These are phyloP conservation scores for Sarocladium strictum DNA, from an alignment of 2,329 filamentous ascomycete genomes.

Conservation along the genomic window DNA sequence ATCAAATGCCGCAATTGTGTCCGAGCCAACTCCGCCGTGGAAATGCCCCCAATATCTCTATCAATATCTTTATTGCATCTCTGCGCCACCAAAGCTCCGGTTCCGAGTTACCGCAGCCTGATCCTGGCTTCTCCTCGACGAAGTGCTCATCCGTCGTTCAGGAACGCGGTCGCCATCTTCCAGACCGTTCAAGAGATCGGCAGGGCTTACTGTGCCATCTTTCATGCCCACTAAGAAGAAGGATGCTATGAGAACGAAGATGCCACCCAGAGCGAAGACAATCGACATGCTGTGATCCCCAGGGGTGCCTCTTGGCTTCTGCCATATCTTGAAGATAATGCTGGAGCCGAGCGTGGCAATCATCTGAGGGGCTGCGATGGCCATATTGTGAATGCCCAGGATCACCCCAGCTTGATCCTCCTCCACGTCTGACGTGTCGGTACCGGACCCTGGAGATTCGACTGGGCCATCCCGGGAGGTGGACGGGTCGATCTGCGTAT, in stretches of 20 bases:
- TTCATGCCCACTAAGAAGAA: slow-evolving; percentile 63
- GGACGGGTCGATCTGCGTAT: slow-evolving; percentile 12
- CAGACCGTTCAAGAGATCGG: slow-evolving; percentile 31
- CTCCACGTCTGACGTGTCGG: slow-evolving; percentile 32
- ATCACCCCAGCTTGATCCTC: slow-evolving; percentile 82
- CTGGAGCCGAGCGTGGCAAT: slow-evolving; percentile 81
- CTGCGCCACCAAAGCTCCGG: slow-evolving; percentile 43
- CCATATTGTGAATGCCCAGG: slow-evolving; percentile 92
- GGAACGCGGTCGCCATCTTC: slow-evolving; percentile 33
- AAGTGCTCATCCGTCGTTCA: slow-evolving; percentile 28
- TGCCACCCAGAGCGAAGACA: slow-evolving; percentile 77
- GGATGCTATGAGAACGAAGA: slow-evolving; percentile 71
- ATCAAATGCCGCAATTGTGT: too few species aligned
- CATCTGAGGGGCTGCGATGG: slow-evolving; percentile 86
- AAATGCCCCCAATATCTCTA: not conserved
- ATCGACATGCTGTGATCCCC: slow-evolving; percentile 85
- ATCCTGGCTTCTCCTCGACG: slow-evolving; percentile 36
- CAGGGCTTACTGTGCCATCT: slow-evolving; percentile 45
- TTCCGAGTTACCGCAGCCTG: slow-evolving; percentile 41
- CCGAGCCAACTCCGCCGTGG: not conserved
- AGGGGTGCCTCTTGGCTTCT: slow-evolving; percentile 78
- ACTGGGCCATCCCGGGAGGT: slow-evolving; percentile 5
- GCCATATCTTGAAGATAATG: slow-evolving; percentile 75
- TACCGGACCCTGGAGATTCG: slow-evolving; percentile 7
- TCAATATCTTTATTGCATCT: slow-evolving; percentile 26